phyloP scores from a whole-genome alignment of 129 eudicot species.

The Mikania micrantha region DNA sequence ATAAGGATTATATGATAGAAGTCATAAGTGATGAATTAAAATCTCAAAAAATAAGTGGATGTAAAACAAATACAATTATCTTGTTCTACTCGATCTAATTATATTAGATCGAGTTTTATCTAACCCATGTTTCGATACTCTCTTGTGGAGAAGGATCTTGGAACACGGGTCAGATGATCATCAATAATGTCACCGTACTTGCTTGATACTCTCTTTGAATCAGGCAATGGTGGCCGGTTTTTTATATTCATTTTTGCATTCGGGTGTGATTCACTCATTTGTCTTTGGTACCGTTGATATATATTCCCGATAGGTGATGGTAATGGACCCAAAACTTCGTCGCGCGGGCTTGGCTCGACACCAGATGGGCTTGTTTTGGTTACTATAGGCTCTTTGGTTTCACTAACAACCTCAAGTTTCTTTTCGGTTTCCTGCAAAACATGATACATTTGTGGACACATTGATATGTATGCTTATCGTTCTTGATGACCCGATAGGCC shows the following conservation, averaged over 20 bases:
- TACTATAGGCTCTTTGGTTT: slow-evolving; percentile 14
- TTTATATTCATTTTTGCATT: slow-evolving; percentile 33
- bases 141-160: slow-evolving; percentile 56
- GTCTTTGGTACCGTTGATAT: slow-evolving; percentile 27
- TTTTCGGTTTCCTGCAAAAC: slow-evolving; percentile 30
- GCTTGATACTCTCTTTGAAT: slow-evolving; percentile 23
- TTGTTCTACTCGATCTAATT: slow-evolving; percentile 24
- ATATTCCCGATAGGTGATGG: slow-evolving; percentile 9
- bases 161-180: slow-evolving; percentile 26
- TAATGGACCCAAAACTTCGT: slow-evolving; percentile 25
- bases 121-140: slow-evolving; percentile 37
- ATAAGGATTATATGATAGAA: background rate
- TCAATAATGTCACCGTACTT: slow-evolving; percentile 23
- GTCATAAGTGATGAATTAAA: slow-evolving; percentile 6
- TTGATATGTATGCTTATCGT: background rate
- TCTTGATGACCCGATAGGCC: too few species aligned
- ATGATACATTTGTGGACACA: background rate
- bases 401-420: slow-evolving; percentile 7
- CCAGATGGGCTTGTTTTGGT: slow-evolving; percentile 22
- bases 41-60: background rate
- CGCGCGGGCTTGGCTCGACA: slow-evolving; percentile 5
- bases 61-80: slow-evolving; percentile 2
- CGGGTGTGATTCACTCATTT: slow-evolving; percentile 40
- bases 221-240: slow-evolving; percentile 49
- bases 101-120: slow-evolving; percentile 22